Percentiles rank a stretch among this genome's conserved stretches.
These are phyloP conservation scores for Tephrocybe rancida DNA, from an alignment of 768 basidiomycete genomes.

Conservation along the genomic window DNA sequence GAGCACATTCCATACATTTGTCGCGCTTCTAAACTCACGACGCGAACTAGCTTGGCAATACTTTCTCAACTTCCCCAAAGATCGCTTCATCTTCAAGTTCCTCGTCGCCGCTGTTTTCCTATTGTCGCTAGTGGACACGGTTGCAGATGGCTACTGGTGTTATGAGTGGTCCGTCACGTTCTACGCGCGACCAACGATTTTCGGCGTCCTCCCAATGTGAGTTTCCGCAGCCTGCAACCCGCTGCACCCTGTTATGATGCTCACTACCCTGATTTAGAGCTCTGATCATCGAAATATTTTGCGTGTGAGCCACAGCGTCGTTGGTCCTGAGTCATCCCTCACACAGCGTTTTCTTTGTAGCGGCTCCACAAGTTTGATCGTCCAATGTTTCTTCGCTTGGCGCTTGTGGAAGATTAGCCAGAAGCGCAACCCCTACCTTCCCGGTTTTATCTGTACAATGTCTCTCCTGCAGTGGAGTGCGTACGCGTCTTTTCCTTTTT, in stretches of 20 bases:
- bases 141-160: slow-evolving; percentile 4
- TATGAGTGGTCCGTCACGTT: slow-evolving; percentile 3
- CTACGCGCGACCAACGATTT: not conserved
- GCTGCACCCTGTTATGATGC: too few species aligned
- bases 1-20: not conserved
- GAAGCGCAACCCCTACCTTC: not conserved
- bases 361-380: slow-evolving; percentile 4
- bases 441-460: not conserved
- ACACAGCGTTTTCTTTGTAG: not conserved
- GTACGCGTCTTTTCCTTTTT: not conserved
- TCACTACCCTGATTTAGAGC: not conserved
- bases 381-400: slow-evolving; percentile 4
- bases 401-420: slow-evolving; percentile 5
- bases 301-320: not conserved
- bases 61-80: not conserved
- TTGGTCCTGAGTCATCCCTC: not conserved
- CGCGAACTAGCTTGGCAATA: slow-evolving; percentile 5
- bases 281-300: slow-evolving; percentile 6
- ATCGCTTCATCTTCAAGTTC: slow-evolving; percentile 1
- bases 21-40: too few species aligned
- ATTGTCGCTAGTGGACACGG: not conserved
- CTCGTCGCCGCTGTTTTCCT: not conserved
- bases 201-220: not conserved
- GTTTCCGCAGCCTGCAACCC: not conserved
- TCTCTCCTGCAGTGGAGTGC: slow-evolving; percentile 1